Evolutionary conservation across 148 eudicot species (phyloP), one percentile per base, ranked within the genome.

Genomic region (Amaranthus palmeri): DNA sequence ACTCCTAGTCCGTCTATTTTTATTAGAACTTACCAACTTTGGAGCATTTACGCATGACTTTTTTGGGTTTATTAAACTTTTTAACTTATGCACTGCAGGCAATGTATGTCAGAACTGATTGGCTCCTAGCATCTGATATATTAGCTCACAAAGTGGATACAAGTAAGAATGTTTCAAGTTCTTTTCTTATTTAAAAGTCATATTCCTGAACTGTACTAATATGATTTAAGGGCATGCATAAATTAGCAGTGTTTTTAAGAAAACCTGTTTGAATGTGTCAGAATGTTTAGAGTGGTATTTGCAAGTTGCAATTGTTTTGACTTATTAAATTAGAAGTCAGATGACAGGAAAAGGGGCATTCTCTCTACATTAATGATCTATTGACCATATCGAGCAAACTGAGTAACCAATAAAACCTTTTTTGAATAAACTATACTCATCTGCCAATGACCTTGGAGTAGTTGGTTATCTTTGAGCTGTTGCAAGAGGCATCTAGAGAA

Each of bases 251-350:
- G 11, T 48, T 50, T 52, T 72, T 40, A 50, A 65, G 5, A 55
- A 15, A 12, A 52, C 6, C 49, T 54, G 74, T 55, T 63, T 63
- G 64, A 63, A 12, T 15, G 47, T 65, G 70, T 64, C 72, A 57
- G 58, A 56, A 63, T 45, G 13, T 18, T 72, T 69, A n/a, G 45
- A 59, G 15, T 61, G 42, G 54, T 63, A 14, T 54, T 45, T 56
- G 58, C 71, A 54, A 71, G 70, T 65, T 59, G 51, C 74, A 53
- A 55, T 70, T 70, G 42, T 46, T 54, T 70, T 69, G 56, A 54
- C 69, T 54, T 69, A 43, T 60, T 25, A 67, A 11, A 68, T 69
- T 72, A 9, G 42, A 50, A 41, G 53, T 72, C 6, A 46, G 67
- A 43, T 63, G 57, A 61, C 51, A 42, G 36, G 36, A 25, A 25